Base-by-base conservation (phyloP, 1,139 yeast species). In the Scheffersomyces stambukii region DNA sequence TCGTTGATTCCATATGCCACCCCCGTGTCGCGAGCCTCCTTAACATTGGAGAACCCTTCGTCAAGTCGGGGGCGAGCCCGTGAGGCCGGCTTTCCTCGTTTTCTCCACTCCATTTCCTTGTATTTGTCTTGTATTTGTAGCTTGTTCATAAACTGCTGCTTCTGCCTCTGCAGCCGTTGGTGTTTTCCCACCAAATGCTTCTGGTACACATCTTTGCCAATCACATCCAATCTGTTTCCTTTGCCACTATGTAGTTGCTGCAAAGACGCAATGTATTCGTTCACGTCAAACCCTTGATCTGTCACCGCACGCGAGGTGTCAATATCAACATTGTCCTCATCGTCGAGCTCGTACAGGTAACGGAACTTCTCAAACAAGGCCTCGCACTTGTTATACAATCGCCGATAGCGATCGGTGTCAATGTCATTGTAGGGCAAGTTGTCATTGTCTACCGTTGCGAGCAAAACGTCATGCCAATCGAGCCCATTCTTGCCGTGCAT, bases 401-500 rank as follows among this genome's bases (percentile, higher is more conserved):
- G 20, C 13, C 29, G 26, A 28, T 44, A 47, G 14, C 15, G 14
- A 1, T 30, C 32, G 1, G 44, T 38, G 19, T 46, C 34, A 16
- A 40, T 31, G 4, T 23, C 24, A 7, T 27, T 11, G 12, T 38
- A 30, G 2, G 49, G 50, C 1, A 41, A 22, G 23, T 45, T 44
- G 14, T 44, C 48, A 7, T 36, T 36, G 15, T 42, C 40, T 14
- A 52, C 30, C 2, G 52, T 52, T 13, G 56, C 43, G 18, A 47
- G 30, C 8, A 60, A 31, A 1, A 60, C 43, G 13, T 57, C 55
- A 25, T 47, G 52, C 68, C 68, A 62, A 19, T 44, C 34, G 6
- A 33, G 18, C 21, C 8, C 13, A 16, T 20, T 8, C 11, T 14
- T n/a, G 17, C 23, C 9, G 9, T 16, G 9, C 14, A 21, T 14